phyloP scores from a whole-genome alignment of 208 protist genomes.

The Leishmania martiniquensis region DNA sequence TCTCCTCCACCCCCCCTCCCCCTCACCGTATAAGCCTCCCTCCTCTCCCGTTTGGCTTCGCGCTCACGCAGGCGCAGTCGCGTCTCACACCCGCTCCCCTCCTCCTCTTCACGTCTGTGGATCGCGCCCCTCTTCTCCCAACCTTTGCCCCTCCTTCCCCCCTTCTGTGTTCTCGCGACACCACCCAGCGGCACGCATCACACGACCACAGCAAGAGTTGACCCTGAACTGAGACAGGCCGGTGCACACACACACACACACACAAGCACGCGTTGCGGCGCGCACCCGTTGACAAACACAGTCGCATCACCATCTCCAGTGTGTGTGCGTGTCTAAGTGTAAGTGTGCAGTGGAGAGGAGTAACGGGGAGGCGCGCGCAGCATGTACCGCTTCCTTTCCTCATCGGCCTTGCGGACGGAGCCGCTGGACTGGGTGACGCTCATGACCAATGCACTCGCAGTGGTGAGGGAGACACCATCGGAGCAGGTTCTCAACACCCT shows the following conservation, averaged over 20 bases:
- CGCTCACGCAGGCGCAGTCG: too few species aligned
- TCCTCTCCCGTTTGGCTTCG: too few species aligned
- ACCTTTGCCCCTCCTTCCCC: background rate
- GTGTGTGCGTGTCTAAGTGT: too few species aligned
- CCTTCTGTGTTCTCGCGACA: background rate
- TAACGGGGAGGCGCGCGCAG: too few species aligned
- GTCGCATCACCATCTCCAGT: background rate
- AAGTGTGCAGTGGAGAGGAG: background rate
- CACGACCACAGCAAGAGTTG: background rate
- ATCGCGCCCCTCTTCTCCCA: background rate
- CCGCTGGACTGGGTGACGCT: constrained; percentile 50
- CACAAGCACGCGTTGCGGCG: background rate
- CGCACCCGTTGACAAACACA: background rate
- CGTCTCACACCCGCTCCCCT: background rate
- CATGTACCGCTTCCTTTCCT: constrained; percentile 36
- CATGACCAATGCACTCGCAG: constrained; percentile 35
- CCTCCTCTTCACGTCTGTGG: background rate
- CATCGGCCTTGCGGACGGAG: constrained; percentile 26
- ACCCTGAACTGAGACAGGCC: too few species aligned
- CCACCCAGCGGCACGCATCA: background rate
- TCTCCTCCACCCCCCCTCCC: background rate
- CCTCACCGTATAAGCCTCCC: too few species aligned
- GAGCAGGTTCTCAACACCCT: constrained; percentile 34
- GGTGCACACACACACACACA: background rate
- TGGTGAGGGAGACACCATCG: constrained; percentile 24